phyloP scores from a whole-genome alignment of 1,139 yeast species.

The Diutina mesorugosa region DNA sequence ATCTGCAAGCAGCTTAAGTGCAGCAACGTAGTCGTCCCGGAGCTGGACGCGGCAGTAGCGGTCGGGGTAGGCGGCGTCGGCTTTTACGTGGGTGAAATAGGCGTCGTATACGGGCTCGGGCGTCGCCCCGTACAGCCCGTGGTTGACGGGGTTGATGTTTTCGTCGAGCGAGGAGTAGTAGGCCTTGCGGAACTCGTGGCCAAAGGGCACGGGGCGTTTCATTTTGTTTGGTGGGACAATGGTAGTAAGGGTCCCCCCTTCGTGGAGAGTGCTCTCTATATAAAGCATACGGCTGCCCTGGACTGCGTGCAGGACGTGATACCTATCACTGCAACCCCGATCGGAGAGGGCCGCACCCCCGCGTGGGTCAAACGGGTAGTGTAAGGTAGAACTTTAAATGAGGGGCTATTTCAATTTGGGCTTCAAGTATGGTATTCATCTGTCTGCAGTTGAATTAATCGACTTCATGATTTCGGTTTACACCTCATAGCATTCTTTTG shows the following conservation, averaged over 20 bases:
- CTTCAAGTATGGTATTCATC: too few species aligned
- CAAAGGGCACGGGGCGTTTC: conserved; percentile 26
- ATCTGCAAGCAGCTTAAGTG: conserved; percentile 21
- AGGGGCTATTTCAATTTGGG: too few species aligned
- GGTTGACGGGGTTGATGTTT: conserved; percentile 30
- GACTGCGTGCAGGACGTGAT: not conserved
- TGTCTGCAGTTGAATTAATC: too few species aligned
- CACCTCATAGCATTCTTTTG: too few species aligned
- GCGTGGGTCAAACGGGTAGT: not conserved
- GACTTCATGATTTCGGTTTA: too few species aligned
- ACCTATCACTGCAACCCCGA: not conserved
- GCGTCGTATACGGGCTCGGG: conserved; percentile 27
- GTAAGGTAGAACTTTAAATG: not conserved
- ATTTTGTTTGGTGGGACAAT: too few species aligned
- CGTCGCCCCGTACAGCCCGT: conserved; percentile 41
- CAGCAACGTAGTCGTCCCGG: conserved; percentile 13
- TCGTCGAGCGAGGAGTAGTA: conserved; percentile 29
- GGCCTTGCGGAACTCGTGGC: conserved; percentile 33
- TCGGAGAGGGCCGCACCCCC: not conserved
- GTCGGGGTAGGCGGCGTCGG: conserved; percentile 30
- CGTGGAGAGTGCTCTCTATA: not conserved
- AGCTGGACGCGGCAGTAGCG: conserved; percentile 15
- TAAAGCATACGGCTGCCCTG: not conserved
- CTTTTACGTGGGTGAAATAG: conserved; percentile 12
- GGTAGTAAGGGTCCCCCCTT: too few species aligned